Evolutionary conservation across 306 rosid species (phyloP).

Genomic region (Lagenaria siceraria): DNA sequence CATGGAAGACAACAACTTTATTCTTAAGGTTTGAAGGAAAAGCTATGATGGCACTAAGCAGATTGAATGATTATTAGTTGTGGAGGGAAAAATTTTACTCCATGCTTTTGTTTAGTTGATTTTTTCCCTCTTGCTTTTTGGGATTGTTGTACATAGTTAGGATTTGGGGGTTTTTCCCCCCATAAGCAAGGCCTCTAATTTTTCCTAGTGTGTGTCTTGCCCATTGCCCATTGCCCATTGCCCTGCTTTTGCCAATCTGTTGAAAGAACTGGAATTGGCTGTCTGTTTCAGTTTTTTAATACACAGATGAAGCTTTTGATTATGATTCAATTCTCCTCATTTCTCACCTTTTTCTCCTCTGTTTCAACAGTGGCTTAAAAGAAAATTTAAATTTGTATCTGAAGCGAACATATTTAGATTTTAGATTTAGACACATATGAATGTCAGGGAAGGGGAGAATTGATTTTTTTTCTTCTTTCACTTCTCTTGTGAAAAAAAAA

Average conservation of each 20-base stretch:
- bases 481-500: too few relatives aligned
- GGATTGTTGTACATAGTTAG: not conserved
- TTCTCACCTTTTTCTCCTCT: not conserved
- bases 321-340: not conserved
- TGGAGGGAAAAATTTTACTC: not conserved
- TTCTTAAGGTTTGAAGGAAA: not conserved
- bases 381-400: not conserved
- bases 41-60: not conserved
- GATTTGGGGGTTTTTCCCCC: not conserved
- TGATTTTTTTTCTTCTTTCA: too few relatives aligned
- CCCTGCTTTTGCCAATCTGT: not conserved
- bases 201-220: not conserved
- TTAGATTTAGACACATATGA: too few relatives aligned
- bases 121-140: not conserved
- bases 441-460: too few relatives aligned
- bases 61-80: not conserved
- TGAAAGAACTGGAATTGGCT: not conserved
- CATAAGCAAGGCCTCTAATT: slow-evolving; percentile 3
- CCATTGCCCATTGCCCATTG: not conserved
- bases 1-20: slow-evolving; percentile 9
- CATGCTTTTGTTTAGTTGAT: not conserved
- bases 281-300: slow-evolving; percentile 2
- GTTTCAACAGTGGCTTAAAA: not conserved
- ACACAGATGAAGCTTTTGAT: not conserved
- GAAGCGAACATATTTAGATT: not conserved